phyloP scores from a whole-genome alignment of 495 filamentous ascomycete species.

The Penicillium cosmopolitanum region DNA sequence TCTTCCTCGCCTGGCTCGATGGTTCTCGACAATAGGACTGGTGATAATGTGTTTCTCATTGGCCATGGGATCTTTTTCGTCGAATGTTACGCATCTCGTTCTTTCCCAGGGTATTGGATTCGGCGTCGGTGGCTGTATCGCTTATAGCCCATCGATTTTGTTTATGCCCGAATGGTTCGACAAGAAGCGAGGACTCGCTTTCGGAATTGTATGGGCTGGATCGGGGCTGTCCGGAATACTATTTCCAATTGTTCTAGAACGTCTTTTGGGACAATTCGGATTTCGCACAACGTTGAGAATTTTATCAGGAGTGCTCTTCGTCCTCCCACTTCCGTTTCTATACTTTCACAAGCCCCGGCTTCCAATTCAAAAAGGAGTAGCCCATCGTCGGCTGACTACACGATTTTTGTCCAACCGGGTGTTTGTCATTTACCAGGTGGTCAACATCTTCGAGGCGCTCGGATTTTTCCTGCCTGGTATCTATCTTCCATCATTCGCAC shows the following conservation, averaged over 20 bases:
- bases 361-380: slow-evolving; percentile 37
- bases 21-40: slow-evolving; percentile 27
- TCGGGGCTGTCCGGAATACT: slow-evolving; percentile 45
- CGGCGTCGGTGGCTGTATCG: slow-evolving; percentile 49
- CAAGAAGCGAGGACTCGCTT: slow-evolving; percentile 49
- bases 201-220: slow-evolving; percentile 53
- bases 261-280: slow-evolving; percentile 51
- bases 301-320: slow-evolving; percentile 50
- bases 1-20: slow-evolving; percentile 22
- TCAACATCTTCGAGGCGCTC: slow-evolving; percentile 56
- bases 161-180: slow-evolving; percentile 60
- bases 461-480: slow-evolving; percentile 65
- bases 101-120: slow-evolving; percentile 55
- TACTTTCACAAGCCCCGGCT: slow-evolving; percentile 59
- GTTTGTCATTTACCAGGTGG: slow-evolving; percentile 55
- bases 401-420: slow-evolving; percentile 47
- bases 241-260: slow-evolving; percentile 53
- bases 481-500: slow-evolving; percentile 62
- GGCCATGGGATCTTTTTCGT: slow-evolving; percentile 47
- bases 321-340: slow-evolving; percentile 56
- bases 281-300: slow-evolving; percentile 54
- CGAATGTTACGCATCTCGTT: slow-evolving; percentile 49
- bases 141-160: slow-evolving; percentile 51
- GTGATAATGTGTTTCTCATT: slow-evolving; percentile 45
- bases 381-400: slow-evolving; percentile 29